A percentile compares a stretch with the other conserved stretches of the same genome.
Conservation (phyloP, 345 rosid genomes). For the Dimocarpus longan region DNA sequence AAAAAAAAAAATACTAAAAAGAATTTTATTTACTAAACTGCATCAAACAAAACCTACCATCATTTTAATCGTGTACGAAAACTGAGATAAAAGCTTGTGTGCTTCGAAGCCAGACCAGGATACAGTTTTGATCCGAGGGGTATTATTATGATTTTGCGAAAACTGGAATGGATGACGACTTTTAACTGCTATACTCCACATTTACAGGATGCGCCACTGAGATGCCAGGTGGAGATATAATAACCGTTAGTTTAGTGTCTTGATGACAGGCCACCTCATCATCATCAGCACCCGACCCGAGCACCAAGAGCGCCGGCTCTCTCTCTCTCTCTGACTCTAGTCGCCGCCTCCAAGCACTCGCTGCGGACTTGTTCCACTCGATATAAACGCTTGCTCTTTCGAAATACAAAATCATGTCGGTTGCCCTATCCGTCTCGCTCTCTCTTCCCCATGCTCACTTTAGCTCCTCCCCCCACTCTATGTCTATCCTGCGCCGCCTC, state of each 20-base stretch:
- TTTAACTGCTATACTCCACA: background rate
- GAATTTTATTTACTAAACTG: too few species aligned
- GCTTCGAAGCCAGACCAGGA: too few species aligned
- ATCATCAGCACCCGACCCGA: constrained; percentile 26
- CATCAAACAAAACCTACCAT: too few species aligned
- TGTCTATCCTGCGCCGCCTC: constrained; percentile 72
- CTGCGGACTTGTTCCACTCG: background rate
- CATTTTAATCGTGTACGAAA: too few species aligned
- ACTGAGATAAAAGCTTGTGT: too few species aligned
- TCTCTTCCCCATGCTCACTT: constrained; percentile 46
- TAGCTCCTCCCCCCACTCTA: constrained; percentile 52
- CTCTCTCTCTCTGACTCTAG: constrained; percentile 1
- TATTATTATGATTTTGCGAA: too few species aligned
- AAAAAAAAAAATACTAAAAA: too few species aligned
- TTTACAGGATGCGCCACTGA: background rate
- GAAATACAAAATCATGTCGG: constrained; percentile 40
- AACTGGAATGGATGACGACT: too few species aligned
- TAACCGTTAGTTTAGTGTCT: background rate
- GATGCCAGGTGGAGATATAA: constrained; percentile 44
- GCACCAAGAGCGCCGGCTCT: constrained; percentile 44
- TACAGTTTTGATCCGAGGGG: too few species aligned
- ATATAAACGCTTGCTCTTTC: constrained; percentile 1
- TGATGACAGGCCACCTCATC: constrained; percentile 39
- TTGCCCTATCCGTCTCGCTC: constrained; percentile 29
- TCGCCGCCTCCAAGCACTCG: constrained; percentile 14